Evolutionary conservation across 768 basidiomycete genomes (phyloP), one percentile per base, ranked within the genome.

Genomic region (Podaxis sp.): DNA sequence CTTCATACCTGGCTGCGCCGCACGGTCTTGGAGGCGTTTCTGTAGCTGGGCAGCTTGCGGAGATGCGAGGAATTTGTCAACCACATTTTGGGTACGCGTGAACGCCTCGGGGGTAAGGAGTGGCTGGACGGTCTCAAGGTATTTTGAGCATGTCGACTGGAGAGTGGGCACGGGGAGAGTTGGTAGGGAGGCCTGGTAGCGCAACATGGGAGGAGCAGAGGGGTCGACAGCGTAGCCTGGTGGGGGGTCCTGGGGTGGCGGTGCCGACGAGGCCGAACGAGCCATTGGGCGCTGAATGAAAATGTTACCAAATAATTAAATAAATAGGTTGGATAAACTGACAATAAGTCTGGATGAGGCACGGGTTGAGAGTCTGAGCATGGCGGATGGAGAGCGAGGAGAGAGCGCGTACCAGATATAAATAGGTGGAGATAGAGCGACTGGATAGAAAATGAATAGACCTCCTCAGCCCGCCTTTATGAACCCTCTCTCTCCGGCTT

Each of bases 101-200:
- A 85, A 90, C 64, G 88, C 87, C 6, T 79, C 77, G 1, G 85
- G 76, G 0, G 90, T 82, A 40, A 95, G 82, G 64, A 90, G 88
- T 0, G 96, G 95, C 48, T 83, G 79, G 20, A 95, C 87, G 3
- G 88, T 84, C 66, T 95, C 90, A 67, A 97, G 87, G 78, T 99
- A 99, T 72, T 96, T 96, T 61, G 84, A 74, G 36, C 91, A 80
- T 0, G 96, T 98, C 1, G 93, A 91, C 8, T 85, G 75, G 46
- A 99, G 84, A 1, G 90, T 75, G 0, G 96, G 96, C 0, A 99
- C 88, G 22, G 96, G 96, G 6, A 99, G 84, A 33, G 73, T 79
- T 2, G 91, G 91, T 0, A 93, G 77, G 1, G 88, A 87, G 1
- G 84, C 82, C 64, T 93, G 87, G 76, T 82, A 91, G 33, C 88